phyloP scores from a whole-genome alignment of 208 protist genomes.

The Trichomonas tenax region DNA sequence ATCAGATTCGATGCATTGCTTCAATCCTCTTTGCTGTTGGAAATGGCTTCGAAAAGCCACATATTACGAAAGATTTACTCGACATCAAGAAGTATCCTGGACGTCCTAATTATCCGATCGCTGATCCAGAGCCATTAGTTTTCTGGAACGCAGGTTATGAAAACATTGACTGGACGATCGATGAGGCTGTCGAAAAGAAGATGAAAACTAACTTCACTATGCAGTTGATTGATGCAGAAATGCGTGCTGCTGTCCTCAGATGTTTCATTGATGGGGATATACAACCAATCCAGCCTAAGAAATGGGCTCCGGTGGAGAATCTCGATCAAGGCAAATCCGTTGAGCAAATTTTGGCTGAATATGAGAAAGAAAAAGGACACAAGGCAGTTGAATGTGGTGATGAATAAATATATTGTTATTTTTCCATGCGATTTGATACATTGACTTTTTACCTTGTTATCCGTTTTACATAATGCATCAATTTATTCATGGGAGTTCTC shows the following conservation, averaged over 20 bases:
- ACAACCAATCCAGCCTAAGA: not conserved
- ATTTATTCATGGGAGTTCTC: no score
- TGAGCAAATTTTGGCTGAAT: not conserved
- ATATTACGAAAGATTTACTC: conserved; percentile 7
- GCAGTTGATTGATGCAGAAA: not conserved
- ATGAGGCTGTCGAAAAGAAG: not conserved
- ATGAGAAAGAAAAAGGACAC: not conserved
- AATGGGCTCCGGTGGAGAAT: not conserved
- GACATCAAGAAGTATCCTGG: conserved; percentile 14
- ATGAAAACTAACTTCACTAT: not conserved
- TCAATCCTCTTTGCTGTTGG: conserved; percentile 24
- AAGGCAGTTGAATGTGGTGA: not conserved
- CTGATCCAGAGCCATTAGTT: not conserved
- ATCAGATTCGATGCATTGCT: conserved; percentile 25
- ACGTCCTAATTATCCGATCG: conserved; percentile 22
- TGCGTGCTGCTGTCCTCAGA: not conserved
- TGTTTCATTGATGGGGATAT: not conserved
- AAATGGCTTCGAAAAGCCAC: not conserved
- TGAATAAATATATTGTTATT: not conserved
- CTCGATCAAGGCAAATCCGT: not conserved
- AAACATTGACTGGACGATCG: not conserved
- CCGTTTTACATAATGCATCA: no score
- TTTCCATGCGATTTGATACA: no score
- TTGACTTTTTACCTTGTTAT: no score
- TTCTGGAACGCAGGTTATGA: conserved; percentile 17